Base-by-base conservation (phyloP, 192 early-diverging fungal species). In the Linnemannia elongata region DNA sequence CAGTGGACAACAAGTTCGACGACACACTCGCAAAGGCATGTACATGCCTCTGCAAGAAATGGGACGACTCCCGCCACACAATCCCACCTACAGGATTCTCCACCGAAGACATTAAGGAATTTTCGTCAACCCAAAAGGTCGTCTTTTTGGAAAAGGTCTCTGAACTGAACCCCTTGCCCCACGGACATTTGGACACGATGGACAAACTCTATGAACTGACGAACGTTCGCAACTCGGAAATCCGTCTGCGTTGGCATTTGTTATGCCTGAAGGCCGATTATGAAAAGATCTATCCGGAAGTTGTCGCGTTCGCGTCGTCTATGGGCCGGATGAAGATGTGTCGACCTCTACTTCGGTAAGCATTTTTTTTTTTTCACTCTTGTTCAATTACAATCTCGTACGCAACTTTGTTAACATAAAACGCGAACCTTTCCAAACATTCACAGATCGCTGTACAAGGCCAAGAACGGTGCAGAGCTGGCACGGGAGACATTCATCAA, bases 271-370 rank as follows among this genome's bases (percentile, higher is more conserved):
- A 92, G 80, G 91, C 96, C 41, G 90, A 91, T 49, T 95, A 97
- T 87, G 93, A 95, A 88, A 89, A 89, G 22, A 93, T 97, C 44
- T 94, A 94, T 77, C 92, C 92, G 36, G 88, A 93, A 2, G 97
- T 98, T 7, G 93, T 94, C 15, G 90, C 88, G 10, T 98, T 99
- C 89, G 82, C 99, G 4, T 93, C 93, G 18, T 90, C 93, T 52
- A 96, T 97, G 82, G 98, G 98, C 1, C 90, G 98, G 45, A 98
- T 99, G 98, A 98, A 98, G 88, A 98, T 93, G 87, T 94, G 95
- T 6, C 89, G 96, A 20, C 97, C 97, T 39, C 89, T 99, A 30
- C 98, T 96, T 82, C 80, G 88, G 88, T 86, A 30, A 79, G 81
- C 12, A 0, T 10, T 42, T 36, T 75, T 22, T 74, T 69, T 79